phyloP scores from a whole-genome alignment of 805 yeast species.

The Wickerhamomyces canadensis region DNA sequence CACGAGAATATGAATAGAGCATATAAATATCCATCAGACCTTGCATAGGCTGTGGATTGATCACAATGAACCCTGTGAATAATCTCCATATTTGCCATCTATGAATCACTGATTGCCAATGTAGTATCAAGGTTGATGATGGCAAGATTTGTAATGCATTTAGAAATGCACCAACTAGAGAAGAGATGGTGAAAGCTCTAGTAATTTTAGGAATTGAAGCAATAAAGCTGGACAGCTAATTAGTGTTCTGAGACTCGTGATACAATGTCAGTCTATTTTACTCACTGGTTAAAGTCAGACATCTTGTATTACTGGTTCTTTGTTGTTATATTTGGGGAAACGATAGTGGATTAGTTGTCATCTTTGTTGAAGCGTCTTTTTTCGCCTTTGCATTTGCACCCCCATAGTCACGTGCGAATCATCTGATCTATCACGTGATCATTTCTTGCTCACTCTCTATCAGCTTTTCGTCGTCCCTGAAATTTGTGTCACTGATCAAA shows the following conservation, averaged over 20 bases:
- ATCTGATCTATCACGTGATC: too few species aligned
- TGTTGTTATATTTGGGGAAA: too few species aligned
- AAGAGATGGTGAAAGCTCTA: constrained; percentile 44
- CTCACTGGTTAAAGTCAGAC: constrained; percentile 13
- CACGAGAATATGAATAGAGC: constrained; percentile 51
- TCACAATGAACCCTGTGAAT: constrained; percentile 44
- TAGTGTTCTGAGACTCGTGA: neutral
- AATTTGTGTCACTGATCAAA: too few species aligned
- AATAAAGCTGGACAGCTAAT: constrained; percentile 27
- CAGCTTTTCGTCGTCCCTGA: neutral
- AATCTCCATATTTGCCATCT: constrained; percentile 40
- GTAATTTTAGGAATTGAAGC: constrained; percentile 54
- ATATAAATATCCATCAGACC: constrained; percentile 49
- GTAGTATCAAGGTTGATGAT: constrained; percentile 16
- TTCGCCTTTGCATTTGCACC: too few species aligned
- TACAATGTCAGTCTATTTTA: neutral
- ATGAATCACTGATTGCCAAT: constrained; percentile 26
- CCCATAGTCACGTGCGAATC: too few species aligned
- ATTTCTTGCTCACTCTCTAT: neutral
- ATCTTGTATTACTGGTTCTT: too few species aligned
- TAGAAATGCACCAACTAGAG: constrained; percentile 41
- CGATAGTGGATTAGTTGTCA: too few species aligned
- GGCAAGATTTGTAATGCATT: constrained; percentile 26
- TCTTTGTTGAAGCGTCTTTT: too few species aligned
- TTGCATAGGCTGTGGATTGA: constrained; percentile 36